Evolutionary conservation across 2,329 filamentous ascomycete species (phyloP).

Genomic region (Knufia petricola): DNA sequence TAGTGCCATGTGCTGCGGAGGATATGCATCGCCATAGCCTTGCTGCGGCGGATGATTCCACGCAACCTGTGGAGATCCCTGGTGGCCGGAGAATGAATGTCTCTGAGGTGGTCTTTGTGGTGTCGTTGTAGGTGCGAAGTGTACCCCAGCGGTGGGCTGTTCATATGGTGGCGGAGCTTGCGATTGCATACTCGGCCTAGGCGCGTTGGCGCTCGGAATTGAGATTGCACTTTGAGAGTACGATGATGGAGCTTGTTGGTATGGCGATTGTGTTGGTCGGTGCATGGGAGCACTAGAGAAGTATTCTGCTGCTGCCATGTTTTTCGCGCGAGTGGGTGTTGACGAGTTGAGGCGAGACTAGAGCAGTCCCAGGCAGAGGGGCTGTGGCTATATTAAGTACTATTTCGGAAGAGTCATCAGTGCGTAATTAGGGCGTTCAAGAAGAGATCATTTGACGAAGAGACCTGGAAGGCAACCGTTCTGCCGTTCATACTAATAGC

Average conservation of each 20-base stretch:
- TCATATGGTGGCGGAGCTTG: constrained; percentile 20
- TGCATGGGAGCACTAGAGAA: constrained; percentile 15
- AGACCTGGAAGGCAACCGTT: neutral
- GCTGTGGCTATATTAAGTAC: neutral
- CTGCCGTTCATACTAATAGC: no score
- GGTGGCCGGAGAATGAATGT: constrained; percentile 14
- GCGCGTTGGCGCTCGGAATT: neutral
- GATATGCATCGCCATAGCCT: constrained; percentile 7
- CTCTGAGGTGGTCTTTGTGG: constrained; percentile 9
- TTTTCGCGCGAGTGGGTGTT: neutral
- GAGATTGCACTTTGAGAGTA: neutral
- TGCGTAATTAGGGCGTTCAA: neutral
- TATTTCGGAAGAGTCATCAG: neutral
- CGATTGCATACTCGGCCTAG: neutral
- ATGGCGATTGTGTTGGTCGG: constrained; percentile 11
- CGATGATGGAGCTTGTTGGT: constrained; percentile 12
- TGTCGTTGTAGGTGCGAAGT: constrained; percentile 15
- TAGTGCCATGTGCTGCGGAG: constrained; percentile 12
- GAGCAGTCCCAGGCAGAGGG: no score
- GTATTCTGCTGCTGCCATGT: constrained; percentile 22
- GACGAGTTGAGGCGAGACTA: neutral
- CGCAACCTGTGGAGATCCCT: constrained; percentile 10
- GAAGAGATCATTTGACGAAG: neutral
- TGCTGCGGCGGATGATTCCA: constrained; percentile 9
- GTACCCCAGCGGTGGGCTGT: constrained; percentile 14